Percentiles rank a stretch among this genome's conserved stretches.
These are phyloP conservation scores for Chenopodium quinoa DNA, from an alignment of 148 eudicot genomes.

Conservation along the genomic window DNA sequence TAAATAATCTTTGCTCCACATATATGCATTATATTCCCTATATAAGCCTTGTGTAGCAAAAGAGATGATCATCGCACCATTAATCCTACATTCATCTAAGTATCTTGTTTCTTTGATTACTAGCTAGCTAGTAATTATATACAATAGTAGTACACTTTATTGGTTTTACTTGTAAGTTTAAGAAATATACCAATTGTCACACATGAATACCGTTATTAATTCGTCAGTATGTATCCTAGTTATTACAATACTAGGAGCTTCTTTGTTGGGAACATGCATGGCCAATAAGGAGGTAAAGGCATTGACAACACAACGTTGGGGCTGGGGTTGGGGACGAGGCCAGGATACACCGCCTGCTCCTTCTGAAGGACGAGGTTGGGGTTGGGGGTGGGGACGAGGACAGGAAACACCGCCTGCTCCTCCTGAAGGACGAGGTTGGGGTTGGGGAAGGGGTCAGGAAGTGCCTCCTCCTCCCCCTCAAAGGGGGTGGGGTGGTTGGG, in stretches of 20 bases:
- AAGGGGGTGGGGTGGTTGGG: background rate
- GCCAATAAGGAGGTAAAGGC: background rate
- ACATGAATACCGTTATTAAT: background rate
- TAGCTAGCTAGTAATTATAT: background rate
- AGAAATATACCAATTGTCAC: background rate
- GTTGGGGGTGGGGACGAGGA: background rate
- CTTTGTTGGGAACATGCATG: slow-evolving; percentile 18
- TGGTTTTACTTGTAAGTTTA: background rate
- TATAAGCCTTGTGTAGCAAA: background rate
- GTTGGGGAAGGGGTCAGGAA: background rate
- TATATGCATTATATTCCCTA: background rate
- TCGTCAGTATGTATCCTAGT: background rate
- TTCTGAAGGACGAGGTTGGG: background rate
- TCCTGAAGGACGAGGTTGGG: background rate
- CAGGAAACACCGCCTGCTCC: background rate
- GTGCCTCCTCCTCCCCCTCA: too few relatives aligned
- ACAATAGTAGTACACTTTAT: background rate
- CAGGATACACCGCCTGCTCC: too few relatives aligned
- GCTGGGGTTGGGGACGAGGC: slow-evolving; percentile 8
- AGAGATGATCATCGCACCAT: background rate
- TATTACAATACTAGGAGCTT: slow-evolving; percentile 5
- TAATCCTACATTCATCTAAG: background rate
- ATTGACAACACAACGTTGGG: background rate
- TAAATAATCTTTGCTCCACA: background rate
- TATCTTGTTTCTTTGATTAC: background rate